phyloP scores from a whole-genome alignment of 192 early-diverging fungal genomes.

The Backusella liffmaniae region DNA sequence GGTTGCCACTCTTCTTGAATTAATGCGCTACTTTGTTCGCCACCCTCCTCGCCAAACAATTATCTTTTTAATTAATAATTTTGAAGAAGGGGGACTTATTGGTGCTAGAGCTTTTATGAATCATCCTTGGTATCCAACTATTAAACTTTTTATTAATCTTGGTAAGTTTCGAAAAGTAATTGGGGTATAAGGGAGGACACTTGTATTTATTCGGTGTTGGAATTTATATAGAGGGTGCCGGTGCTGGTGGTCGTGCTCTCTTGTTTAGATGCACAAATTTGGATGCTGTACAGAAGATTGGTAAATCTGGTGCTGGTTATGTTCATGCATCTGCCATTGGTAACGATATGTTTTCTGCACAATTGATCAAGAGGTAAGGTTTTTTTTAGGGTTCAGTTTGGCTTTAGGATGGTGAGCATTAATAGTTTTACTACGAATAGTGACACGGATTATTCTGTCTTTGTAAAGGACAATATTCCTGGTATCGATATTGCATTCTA shows the following conservation, averaged over 20 bases:
- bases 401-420: not conserved
- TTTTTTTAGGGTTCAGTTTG: not conserved
- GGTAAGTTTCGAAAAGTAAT: slow-evolving; percentile 20
- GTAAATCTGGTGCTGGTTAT: slow-evolving; percentile 41
- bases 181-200: not conserved
- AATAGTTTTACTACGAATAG: slow-evolving; percentile 15
- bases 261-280: slow-evolving; percentile 55
- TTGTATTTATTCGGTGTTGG: not conserved
- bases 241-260: slow-evolving; percentile 65
- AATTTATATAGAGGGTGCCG: slow-evolving; percentile 56
- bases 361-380: slow-evolving; percentile 21
- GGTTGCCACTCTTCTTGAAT: slow-evolving; percentile 57
- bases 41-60: slow-evolving; percentile 59
- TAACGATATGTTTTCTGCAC: slow-evolving; percentile 59
- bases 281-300: slow-evolving; percentile 33
- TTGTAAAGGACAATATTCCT: slow-evolving; percentile 55
- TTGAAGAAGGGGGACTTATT: slow-evolving; percentile 64
- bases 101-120: slow-evolving; percentile 64
- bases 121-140: slow-evolving; percentile 60
- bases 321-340: slow-evolving; percentile 62
- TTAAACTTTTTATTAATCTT: slow-evolving; percentile 67
- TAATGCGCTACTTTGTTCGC: slow-evolving; percentile 55
- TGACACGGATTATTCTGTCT: slow-evolving; percentile 67
- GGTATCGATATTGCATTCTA: slow-evolving; percentile 72
- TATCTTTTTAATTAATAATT: slow-evolving; percentile 72